Evolutionary conservation across 2,329 filamentous ascomycete species (phyloP), one percentile per base, ranked within the genome.

Genomic region (Colletotrichum cereale): DNA sequence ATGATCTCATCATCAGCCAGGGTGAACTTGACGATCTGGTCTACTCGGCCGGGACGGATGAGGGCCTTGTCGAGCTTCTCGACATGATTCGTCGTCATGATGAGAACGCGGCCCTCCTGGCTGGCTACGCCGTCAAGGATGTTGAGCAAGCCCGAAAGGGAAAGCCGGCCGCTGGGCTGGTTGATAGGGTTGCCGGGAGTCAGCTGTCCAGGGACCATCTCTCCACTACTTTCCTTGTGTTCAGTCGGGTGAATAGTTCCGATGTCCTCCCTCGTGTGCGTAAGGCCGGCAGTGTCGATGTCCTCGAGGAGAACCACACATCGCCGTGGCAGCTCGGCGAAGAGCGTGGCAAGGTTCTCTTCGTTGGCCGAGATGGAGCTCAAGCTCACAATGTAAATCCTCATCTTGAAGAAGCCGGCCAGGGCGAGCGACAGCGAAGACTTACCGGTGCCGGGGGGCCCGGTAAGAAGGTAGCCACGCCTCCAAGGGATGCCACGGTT

Each of bases 401-500:
- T 86, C 82, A 94, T 86, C 70, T 89, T 88, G 78, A 94, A 91
- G 76, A 89, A 87, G 6, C 92, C 92, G 0, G 92, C 91, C 61
- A 93, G 85, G 0, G 92, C 92, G 52, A 94, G 86, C 73, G 89
- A 91, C 1, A 94, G 85, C 56, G 90, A 92, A 55, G 90, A 92
- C 80, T 96, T 96, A 18, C 93, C 93, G 0, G 93, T 95, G 0
- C 93, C 93, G 0, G 93, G 93, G 0, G 93, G 93, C 0, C 94
- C 94, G 74, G 95, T 86, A 21, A 97, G 89, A 0, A 97, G 87
- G 77, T 96, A 97, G 0, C 94, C 95, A 5, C 94, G 87, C 18
- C 94, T 89, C 79, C 97, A 97, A 0, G 95, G 94, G 38, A 97
- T 96, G 0, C 94, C 94, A 8, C 94, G 88, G 75, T 93, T 92